phyloP scores from a whole-genome alignment of 1,139 yeast genomes.

The Yarrowia galli region DNA sequence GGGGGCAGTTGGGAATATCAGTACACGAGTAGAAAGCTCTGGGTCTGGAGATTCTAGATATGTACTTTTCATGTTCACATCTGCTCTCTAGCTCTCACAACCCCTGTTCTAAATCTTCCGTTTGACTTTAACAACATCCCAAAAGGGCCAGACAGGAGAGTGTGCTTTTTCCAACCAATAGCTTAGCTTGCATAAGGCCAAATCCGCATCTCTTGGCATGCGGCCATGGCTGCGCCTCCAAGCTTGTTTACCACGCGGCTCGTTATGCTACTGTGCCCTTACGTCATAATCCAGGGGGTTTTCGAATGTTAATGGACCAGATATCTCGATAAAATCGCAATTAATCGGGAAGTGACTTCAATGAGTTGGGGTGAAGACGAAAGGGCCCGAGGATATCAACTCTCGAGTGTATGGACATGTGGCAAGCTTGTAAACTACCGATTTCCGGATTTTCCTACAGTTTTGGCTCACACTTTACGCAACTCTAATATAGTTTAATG shows the following conservation, averaged over 20 bases:
- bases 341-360: neutral
- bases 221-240: slow-evolving; percentile 39
- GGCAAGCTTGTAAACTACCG: neutral
- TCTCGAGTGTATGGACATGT: neutral
- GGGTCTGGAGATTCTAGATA: neutral
- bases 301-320: neutral
- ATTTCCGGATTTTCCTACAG: neutral
- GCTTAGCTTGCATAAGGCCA: slow-evolving; percentile 7
- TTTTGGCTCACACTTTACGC: slow-evolving; percentile 25
- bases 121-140: neutral
- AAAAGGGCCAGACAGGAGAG: too few species aligned
- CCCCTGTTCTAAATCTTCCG: neutral
- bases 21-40: neutral
- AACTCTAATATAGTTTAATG: slow-evolving; percentile 5
- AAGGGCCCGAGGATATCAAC: neutral
- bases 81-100: too few species aligned
- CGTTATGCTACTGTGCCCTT: slow-evolving; percentile 22
- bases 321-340: neutral
- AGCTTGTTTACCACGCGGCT: slow-evolving; percentile 36
- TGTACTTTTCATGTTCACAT: neutral
- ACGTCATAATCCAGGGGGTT: slow-evolving; percentile 13
- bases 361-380: neutral
- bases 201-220: slow-evolving; percentile 34
- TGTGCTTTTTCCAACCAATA: neutral
- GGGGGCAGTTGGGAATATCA: too few species aligned